Conservation (phyloP, 805 yeast genomes). For the Kluyveromyces dobzhanskii region DNA sequence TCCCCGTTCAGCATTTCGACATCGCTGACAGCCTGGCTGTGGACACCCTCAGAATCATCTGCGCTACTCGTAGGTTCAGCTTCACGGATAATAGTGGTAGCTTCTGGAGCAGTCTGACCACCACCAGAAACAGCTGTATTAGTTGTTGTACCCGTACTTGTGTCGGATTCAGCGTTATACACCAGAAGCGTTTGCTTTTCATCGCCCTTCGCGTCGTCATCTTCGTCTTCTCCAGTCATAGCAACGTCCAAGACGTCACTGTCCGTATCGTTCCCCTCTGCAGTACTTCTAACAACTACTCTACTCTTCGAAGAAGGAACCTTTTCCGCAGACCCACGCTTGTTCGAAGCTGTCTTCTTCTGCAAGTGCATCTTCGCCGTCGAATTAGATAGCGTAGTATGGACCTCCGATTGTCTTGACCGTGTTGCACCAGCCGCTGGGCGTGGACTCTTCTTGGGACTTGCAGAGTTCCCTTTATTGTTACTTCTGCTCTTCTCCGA, state of each 20-base stretch:
- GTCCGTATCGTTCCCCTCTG: constrained; percentile 7
- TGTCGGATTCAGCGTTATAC: constrained; percentile 23
- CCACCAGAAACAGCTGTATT: constrained; percentile 5
- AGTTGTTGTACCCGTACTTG: constrained; percentile 18
- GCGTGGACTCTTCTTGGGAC: background rate
- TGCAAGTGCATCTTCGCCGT: constrained; percentile 8
- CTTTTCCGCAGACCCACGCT: background rate
- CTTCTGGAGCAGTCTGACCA: constrained; percentile 8
- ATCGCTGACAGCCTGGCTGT: constrained; percentile 19
- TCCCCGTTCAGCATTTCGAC: constrained; percentile 21
- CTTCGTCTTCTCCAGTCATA: constrained; percentile 10
- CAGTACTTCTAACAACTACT: background rate
- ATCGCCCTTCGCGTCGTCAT: constrained; percentile 11
- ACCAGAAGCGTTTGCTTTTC: constrained; percentile 17
- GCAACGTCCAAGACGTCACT: constrained; percentile 12
- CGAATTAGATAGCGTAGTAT: constrained; percentile 13
- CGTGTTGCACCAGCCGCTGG: background rate
- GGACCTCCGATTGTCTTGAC: constrained; percentile 9
- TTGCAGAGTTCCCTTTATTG: constrained; percentile 1
- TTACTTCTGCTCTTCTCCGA: background rate
- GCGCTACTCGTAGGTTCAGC: constrained; percentile 15
- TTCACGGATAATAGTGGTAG: constrained; percentile 12
- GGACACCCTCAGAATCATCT: constrained; percentile 11
- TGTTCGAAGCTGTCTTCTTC: background rate
- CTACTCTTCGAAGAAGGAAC: background rate